phyloP scores from a whole-genome alignment of 78 protist species.

The Chrysochromulina parva region DNA sequence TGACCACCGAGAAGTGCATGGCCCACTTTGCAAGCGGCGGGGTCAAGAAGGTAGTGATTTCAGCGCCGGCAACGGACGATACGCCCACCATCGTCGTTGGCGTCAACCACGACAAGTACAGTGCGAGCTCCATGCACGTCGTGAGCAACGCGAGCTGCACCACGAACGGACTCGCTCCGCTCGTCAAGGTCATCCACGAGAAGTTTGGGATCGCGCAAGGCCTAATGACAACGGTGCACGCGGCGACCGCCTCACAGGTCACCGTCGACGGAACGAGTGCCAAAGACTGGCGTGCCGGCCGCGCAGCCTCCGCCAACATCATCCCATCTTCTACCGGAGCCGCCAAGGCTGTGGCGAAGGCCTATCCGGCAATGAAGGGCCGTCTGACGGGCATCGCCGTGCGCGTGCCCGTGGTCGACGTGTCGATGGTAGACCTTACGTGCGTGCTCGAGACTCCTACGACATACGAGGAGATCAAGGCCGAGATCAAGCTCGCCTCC shows the following conservation, averaged over 20 bases:
- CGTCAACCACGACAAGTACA: slow-evolving; percentile 88
- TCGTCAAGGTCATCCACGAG: slow-evolving; percentile 93
- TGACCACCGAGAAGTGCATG: slow-evolving; percentile 70
- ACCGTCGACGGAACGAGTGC: slow-evolving; percentile 60
- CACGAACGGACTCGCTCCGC: slow-evolving; percentile 99
- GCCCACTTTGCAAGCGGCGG: slow-evolving; percentile 76
- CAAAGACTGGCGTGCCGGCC: slow-evolving; percentile 66
- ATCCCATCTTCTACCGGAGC: slow-evolving; percentile 83
- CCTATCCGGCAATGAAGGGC: slow-evolving; percentile 63
- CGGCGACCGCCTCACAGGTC: slow-evolving; percentile 71
- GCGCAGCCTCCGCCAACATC: slow-evolving; percentile 68
- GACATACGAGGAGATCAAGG: slow-evolving; percentile 62
- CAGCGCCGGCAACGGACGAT: slow-evolving; percentile 96
- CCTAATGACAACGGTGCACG: slow-evolving; percentile 81
- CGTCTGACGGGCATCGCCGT: slow-evolving; percentile 75
- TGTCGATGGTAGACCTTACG: slow-evolving; percentile 72
- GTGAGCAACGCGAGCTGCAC: slow-evolving; percentile 98
- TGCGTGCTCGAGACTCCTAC: slow-evolving; percentile 42
- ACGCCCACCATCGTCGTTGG: slow-evolving; percentile 97
- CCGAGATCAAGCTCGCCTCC: slow-evolving; percentile 73
- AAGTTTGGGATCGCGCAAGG: slow-evolving; percentile 94
- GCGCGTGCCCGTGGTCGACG: slow-evolving; percentile 74
- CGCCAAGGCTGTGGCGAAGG: slow-evolving; percentile 74
- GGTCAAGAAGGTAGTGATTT: slow-evolving; percentile 97
- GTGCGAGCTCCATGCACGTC: slow-evolving; percentile 34